Percentiles rank a stretch among this genome's conserved stretches.
Conservation (phyloP, 257 asterid species). For the Anisodus tanguticus region DNA sequence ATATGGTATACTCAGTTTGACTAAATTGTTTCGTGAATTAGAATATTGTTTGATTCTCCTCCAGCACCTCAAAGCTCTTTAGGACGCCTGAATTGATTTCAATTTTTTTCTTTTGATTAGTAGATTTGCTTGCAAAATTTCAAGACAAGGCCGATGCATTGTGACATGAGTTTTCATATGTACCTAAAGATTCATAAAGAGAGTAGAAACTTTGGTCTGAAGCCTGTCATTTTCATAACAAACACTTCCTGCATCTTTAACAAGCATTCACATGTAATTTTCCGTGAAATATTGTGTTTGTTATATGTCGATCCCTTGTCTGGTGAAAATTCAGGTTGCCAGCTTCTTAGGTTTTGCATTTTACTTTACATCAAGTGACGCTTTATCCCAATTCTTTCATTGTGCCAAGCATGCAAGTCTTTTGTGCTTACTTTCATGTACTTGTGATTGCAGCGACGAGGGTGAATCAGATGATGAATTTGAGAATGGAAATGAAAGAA, state of each 20-base stretch:
- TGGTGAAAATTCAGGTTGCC: neutral
- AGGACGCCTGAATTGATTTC: neutral
- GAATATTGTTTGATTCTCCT: neutral
- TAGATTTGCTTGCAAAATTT: neutral
- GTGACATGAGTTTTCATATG: neutral
- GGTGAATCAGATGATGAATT: constrained; percentile 78
- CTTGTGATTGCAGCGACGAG: constrained; percentile 64
- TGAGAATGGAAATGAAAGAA: constrained; percentile 54
- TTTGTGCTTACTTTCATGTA: constrained; percentile 34
- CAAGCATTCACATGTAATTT: constrained; percentile 2
- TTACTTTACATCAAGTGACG: constrained; percentile 16
- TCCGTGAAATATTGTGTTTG: neutral
- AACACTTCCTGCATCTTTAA: neutral
- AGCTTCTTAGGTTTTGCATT: neutral
- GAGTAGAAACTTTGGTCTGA: neutral
- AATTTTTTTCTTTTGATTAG: neutral
- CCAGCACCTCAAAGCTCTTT: neutral
- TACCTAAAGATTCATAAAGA: neutral
- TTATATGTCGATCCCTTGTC: neutral
- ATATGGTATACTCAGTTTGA: neutral
- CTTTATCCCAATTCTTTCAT: neutral
- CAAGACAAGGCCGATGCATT: neutral
- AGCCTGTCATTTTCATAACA: neutral
- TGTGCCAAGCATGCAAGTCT: neutral
- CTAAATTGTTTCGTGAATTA: neutral